Percentiles rank a stretch among this genome's conserved stretches.
These are phyloP conservation scores for Nemania diffusa DNA, from an alignment of 2,329 filamentous ascomycete genomes.

Conservation along the genomic window DNA sequence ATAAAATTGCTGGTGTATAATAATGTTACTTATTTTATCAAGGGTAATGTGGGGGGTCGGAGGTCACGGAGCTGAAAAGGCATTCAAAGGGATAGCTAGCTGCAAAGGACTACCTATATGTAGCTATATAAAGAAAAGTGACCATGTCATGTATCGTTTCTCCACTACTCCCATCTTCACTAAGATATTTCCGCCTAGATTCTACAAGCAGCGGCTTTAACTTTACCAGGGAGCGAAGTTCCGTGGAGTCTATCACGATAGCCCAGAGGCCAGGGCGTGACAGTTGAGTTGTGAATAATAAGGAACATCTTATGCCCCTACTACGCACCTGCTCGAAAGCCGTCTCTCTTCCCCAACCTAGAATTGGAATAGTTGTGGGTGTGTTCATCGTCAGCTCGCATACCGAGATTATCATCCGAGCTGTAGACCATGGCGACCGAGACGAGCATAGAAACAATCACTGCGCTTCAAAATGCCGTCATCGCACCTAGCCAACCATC, in stretches of 20 bases:
- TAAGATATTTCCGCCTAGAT: constrained; percentile 21
- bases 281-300: constrained; percentile 11
- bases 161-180: constrained; percentile 19
- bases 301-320: constrained; percentile 21
- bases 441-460: constrained; percentile 21
- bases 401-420: constrained; percentile 1
- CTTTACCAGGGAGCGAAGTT: constrained; percentile 4
- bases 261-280: constrained; percentile 15
- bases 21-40: too few relatives aligned
- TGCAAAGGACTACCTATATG: not conserved
- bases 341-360: constrained; percentile 11
- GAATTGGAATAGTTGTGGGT: constrained; percentile 7
- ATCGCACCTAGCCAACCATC: constrained; percentile 8
- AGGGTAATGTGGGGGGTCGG: too few relatives aligned
- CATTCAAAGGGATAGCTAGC: too few relatives aligned
- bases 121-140: too few relatives aligned
- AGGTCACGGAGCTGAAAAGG: too few relatives aligned
- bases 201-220: constrained; percentile 1
- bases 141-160: not conserved
- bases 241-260: constrained; percentile 13
- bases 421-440: constrained; percentile 19
- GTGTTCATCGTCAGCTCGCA: not conserved
- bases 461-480: constrained; percentile 12
- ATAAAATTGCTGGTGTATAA: too few relatives aligned
- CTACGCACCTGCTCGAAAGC: constrained; percentile 11